Evolutionary conservation across 2,329 filamentous ascomycete species (phyloP).

Genomic region (Neofusicoccum cordaticola): DNA sequence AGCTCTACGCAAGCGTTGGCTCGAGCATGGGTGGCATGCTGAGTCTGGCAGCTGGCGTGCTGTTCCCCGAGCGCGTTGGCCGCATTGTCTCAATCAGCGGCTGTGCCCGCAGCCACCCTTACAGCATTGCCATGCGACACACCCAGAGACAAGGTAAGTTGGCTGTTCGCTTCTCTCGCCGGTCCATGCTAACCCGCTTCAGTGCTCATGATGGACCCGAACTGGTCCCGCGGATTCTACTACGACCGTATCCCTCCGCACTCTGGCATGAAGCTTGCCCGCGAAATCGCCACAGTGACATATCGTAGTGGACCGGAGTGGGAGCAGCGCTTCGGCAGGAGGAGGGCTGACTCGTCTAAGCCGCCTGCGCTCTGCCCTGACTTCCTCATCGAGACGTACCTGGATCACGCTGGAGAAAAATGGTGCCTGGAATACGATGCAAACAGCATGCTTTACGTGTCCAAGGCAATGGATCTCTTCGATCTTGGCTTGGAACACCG

Average conservation of each 20-base stretch:
- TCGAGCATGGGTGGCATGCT: conserved; percentile 99
- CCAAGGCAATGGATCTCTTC: conserved; percentile 98
- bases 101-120: conserved; percentile 91
- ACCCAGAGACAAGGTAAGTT: conserved; percentile 74
- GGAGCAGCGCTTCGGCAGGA: conserved; percentile 89
- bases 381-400: conserved; percentile 95
- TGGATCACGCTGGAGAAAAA: conserved; percentile 97
- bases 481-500: conserved; percentile 77
- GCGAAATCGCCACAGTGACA: conserved; percentile 96
- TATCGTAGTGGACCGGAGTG: conserved; percentile 96
- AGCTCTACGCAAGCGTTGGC: conserved; percentile 87
- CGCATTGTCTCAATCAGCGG: conserved; percentile 87
- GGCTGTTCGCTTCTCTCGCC: background rate
- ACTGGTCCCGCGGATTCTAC: conserved; percentile 95
- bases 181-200: background rate
- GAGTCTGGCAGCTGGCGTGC: conserved; percentile 77
- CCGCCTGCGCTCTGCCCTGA: conserved; percentile 94
- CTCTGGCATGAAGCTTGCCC: conserved; percentile 93
- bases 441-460: conserved; percentile 93
- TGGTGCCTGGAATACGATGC: conserved; percentile 96
- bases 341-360: conserved; percentile 79
- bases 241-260: conserved; percentile 80
- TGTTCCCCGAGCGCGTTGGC: conserved; percentile 79
- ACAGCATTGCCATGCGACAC: conserved; percentile 98
- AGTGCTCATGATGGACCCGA: conserved; percentile 98